phyloP scores from a whole-genome alignment of 257 asterid genomes.

The Jacaranda copaia region DNA sequence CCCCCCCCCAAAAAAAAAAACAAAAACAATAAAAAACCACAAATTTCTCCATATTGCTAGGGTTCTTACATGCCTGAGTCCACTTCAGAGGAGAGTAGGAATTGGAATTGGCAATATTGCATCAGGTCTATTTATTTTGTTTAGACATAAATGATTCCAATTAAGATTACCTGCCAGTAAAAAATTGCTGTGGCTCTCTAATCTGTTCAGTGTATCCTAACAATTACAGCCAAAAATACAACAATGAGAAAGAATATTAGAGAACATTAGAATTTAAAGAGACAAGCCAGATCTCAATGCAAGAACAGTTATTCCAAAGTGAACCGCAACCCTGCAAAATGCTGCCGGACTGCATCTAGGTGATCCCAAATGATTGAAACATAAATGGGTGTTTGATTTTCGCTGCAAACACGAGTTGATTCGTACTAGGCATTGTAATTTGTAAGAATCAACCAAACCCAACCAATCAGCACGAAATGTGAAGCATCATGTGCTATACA shows the following conservation, averaged over 20 bases:
- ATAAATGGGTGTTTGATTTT: too few species aligned
- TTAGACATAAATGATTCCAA: neutral
- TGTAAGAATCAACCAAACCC: neutral
- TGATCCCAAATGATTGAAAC: neutral
- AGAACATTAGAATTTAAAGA: neutral
- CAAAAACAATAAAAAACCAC: too few species aligned
- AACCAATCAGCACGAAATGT: conserved; percentile 1
- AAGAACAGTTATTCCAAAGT: neutral
- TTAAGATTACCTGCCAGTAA: conserved; percentile 78
- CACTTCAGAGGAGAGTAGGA: neutral
- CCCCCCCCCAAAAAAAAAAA: too few species aligned
- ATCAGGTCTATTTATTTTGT: neutral
- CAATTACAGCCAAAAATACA: conserved; percentile 16
- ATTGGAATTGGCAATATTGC: neutral
- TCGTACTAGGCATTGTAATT: neutral
- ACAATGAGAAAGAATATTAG: neutral
- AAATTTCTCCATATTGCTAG: neutral
- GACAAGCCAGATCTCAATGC: conserved; percentile 7
- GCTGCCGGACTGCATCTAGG: neutral
- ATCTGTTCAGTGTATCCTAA: conserved; percentile 76
- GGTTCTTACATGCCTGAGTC: neutral
- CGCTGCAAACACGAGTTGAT: neutral
- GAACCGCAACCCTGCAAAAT: neutral
- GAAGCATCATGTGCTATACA: neutral
- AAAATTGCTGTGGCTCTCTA: conserved; percentile 66